Evolutionary conservation across 768 basidiomycete species (phyloP).

Genomic region (Russula dissimulans): DNA sequence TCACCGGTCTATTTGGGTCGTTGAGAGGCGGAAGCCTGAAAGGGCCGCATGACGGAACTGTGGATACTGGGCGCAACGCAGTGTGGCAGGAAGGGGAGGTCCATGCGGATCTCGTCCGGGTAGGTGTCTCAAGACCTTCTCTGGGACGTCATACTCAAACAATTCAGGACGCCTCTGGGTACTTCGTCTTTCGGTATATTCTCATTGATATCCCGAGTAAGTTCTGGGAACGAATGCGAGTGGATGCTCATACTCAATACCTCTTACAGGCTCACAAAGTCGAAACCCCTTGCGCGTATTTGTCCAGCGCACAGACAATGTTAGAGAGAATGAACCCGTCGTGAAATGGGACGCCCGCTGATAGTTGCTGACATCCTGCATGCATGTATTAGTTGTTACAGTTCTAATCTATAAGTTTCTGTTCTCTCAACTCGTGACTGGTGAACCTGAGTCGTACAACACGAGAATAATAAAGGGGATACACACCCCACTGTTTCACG

Average conservation of each 20-base stretch:
- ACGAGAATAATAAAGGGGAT: neutral
- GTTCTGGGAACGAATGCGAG: constrained; percentile 25
- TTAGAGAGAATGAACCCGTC: constrained; percentile 62
- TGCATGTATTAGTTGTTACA: constrained; percentile 23
- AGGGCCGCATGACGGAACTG: constrained; percentile 24
- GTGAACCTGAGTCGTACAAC: neutral
- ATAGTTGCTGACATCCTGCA: neutral
- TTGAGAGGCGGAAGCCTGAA: constrained; percentile 37
- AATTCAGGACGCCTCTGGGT: constrained; percentile 60
- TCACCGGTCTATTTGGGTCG: constrained; percentile 63
- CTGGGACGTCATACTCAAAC: neutral
- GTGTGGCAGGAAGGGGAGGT: constrained; percentile 69
- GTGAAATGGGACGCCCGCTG: constrained; percentile 47
- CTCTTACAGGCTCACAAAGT: constrained; percentile 45
- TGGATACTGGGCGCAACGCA: constrained; percentile 30
- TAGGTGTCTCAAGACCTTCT: constrained; percentile 28
- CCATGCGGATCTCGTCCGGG: constrained; percentile 69
- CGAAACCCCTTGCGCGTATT: constrained; percentile 58
- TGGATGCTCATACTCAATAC: constrained; percentile 24
- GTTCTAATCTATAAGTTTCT: neutral
- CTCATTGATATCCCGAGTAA: constrained; percentile 72
- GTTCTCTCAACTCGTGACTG: neutral
- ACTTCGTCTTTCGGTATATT: constrained; percentile 70
- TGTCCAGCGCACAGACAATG: constrained; percentile 56
- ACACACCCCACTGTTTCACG: neutral